Base-by-base conservation (phyloP, 192 early-diverging fungal genomes). In the Pilobolus umbonatus region DNA sequence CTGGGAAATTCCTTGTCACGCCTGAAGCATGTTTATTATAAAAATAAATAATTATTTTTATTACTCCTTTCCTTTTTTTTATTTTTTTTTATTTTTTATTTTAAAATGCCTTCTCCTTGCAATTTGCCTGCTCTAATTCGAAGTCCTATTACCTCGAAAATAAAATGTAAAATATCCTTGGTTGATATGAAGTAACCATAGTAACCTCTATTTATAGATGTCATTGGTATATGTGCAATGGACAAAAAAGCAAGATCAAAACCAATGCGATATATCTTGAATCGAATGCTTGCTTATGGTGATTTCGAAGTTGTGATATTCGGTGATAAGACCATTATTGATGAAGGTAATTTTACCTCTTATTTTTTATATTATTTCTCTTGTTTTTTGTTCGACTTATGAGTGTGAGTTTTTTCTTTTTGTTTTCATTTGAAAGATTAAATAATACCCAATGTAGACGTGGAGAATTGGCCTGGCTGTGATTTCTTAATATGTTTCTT, bases 401-500 rank as follows among this genome's bases (percentile, higher is more conserved):
- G 11, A 15, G 24, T n/a, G 17, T 44, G 29, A 48, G 24, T 4
- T 14, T 38, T 12, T 12, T 2, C 15, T 38, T 2, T 15, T 38
- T 38, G 36, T 38, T 38, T 38, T 38, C 15, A 2, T 38, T 0
- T 38, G 9, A 31, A 4, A 38, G 24, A 15, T 0, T n/a, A 19
- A 3, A 24, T 17, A 10, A 56, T 56, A 12, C 10, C 36, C 15
- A 8, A 14, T 24, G 24, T 49, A 88, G 89, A 80, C 48, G 82
- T 94, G 7, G 83, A 87, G 35, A 79, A 85, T 54, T 96, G 96
- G 96, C 96, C 96, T 5, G 71, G 75, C 1, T 96, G 94, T 75
- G 93, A 98, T 73, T 94, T 96, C 68, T 82, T 98, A 50, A 93
- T 98, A 25, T 91, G 92, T 12, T 98, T 98, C 76, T 98, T 96